phyloP scores from a whole-genome alignment of 2,329 filamentous ascomycete genomes.

The Exophiala calicioides region DNA sequence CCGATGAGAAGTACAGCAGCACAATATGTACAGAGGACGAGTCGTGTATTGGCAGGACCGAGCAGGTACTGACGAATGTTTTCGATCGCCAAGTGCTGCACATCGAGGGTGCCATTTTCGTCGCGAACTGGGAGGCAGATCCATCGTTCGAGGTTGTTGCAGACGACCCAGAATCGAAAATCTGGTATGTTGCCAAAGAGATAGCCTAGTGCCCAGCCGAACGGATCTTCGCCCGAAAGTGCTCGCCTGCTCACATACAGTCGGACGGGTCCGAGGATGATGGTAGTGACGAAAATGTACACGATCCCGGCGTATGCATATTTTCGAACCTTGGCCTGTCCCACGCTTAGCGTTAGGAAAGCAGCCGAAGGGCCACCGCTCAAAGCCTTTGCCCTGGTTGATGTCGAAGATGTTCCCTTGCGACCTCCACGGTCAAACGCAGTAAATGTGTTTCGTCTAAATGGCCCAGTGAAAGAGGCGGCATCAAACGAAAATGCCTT shows the following conservation, averaged over 20 bases:
- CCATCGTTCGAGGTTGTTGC: constrained; percentile 68
- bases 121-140: constrained; percentile 19
- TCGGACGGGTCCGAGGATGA: constrained; percentile 72
- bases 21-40: constrained; percentile 76
- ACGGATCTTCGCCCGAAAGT: constrained; percentile 72
- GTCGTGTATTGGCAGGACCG: constrained; percentile 78
- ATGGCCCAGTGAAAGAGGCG: constrained; percentile 1
- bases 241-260: constrained; percentile 67
- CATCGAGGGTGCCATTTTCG: background rate
- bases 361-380: constrained; percentile 41
- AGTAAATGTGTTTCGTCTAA: constrained; percentile 25
- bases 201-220: constrained; percentile 92
- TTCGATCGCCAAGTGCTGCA: constrained; percentile 57
- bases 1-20: constrained; percentile 67
- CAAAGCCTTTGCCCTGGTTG: constrained; percentile 10
- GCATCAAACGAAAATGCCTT: constrained; percentile 7
- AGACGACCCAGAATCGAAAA: constrained; percentile 71
- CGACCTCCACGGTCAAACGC: constrained; percentile 46
- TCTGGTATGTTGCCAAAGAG: constrained; percentile 74
- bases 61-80: constrained; percentile 64
- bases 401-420: background rate
- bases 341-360: constrained; percentile 77
- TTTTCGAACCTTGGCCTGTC: constrained; percentile 74
- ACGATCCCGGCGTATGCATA: constrained; percentile 82
- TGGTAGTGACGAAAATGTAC: constrained; percentile 65